These are phyloP conservation scores for Nakaseomyces delphensis DNA, from an alignment of 1,139 yeast genomes.

Conservation along the genomic window DNA sequence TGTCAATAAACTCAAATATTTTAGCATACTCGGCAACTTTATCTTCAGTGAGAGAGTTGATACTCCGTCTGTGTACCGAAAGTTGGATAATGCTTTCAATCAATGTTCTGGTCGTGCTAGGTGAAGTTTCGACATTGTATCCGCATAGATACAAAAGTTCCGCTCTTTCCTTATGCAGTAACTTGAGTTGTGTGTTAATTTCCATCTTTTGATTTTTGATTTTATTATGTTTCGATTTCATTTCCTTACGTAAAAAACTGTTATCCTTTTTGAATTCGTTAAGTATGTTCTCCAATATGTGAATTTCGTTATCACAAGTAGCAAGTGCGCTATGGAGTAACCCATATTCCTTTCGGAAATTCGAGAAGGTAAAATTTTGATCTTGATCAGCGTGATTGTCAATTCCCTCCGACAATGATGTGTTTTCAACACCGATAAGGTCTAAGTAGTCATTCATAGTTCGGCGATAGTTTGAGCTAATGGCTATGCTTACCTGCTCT, in stretches of 20 bases:
- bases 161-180: slow-evolving; percentile 11
- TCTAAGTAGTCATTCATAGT: slow-evolving; percentile 21
- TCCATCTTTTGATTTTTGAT: slow-evolving; percentile 13
- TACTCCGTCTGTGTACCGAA: slow-evolving; percentile 4
- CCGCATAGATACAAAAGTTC: slow-evolving; percentile 18
- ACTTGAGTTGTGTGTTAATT: slow-evolving; percentile 14
- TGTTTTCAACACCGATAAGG: slow-evolving; percentile 21
- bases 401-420: slow-evolving; percentile 10
- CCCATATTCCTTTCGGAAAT: slow-evolving; percentile 4
- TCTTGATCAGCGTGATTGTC: background rate
- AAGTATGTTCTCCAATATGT: slow-evolving; percentile 17
- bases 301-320: slow-evolving; percentile 14
- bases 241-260: slow-evolving; percentile 19
- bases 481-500: slow-evolving; percentile 5
- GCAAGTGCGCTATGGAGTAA: slow-evolving; percentile 1
- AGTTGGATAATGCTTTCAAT: background rate
- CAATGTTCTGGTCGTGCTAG: slow-evolving; percentile 8
- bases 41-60: slow-evolving; percentile 2
- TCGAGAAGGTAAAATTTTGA: slow-evolving; percentile 1
- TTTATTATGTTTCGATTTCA: slow-evolving; percentile 11
- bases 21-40: slow-evolving; percentile 15
- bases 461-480: slow-evolving; percentile 17
- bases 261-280: slow-evolving; percentile 20
- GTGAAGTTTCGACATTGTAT: slow-evolving; percentile 7
- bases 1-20: slow-evolving; percentile 14